Evolutionary conservation across 1,284 basidiomycete species (phyloP), one percentile per base, ranked within the genome.

Genomic region (Ustilago lituana): DNA sequence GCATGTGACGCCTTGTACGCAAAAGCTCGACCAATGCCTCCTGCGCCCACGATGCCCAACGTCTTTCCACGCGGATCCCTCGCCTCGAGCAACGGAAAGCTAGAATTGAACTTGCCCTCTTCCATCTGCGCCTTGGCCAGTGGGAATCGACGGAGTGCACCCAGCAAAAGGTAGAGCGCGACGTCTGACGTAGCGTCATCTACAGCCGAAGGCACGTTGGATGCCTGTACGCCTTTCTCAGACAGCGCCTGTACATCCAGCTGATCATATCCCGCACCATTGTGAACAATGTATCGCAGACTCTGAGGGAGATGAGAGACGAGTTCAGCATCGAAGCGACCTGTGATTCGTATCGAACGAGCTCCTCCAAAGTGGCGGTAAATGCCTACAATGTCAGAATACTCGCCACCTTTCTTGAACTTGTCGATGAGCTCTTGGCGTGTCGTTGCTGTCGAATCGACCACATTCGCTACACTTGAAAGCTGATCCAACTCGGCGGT

Each of bases 361-460:
- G 74, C 67, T 2, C 76, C 76, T 12, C 80, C 83, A 82, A 91
- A 90, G 78, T 90, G 86, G 53, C 92, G 87, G 84, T 93, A 96
- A 62, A 95, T 88, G 19, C 88, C 93, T 9, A 90, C 86, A 1
- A 88, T 86, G 23, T 88, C 87, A 31, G 86, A 86, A 83, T 93
- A 95, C 23, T 61, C 67, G 14, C 76, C 76, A 8, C 67, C 67
- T 11, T 41, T 46, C 29, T 51, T 37, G 33, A 73, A 63, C 22
- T 64, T 63, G 10, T 38, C 26, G 26, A 75, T 58, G 17, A 77
- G 61, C 50, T 77, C 73, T 5, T 54, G 46, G 5, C 75, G 66
- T 19, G 53, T 38, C 12, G 44, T 58, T 22, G 59, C 63, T 12
- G 46, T 55, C 15, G 67, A 70, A 12, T 47, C 53, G 44, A 77